Evolutionary conservation across 306 rosid genomes (phyloP), one percentile per base, ranked within the genome.

Genomic region (Fragaria ananassa): DNA sequence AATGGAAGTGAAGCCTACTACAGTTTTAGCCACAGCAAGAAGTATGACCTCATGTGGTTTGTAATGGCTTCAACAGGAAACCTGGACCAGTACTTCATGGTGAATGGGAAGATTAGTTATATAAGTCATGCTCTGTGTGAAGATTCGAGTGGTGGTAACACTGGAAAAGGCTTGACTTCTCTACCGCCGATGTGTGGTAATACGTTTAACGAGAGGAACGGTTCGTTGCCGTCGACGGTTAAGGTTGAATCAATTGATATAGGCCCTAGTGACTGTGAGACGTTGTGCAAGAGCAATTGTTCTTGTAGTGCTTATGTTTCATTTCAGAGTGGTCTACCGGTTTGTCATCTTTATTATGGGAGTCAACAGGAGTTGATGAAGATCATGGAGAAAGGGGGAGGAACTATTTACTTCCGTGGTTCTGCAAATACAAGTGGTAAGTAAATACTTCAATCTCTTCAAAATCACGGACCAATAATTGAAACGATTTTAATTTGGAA

Each of bases 201-300:
- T 23, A 39, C 29, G 18, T 76, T 76, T 66, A n/a, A 23, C 17
- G 29, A 49, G 74, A 76, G 12, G 39, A 76, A 65, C 51, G 79
- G 79, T 50, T 64, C 73, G 23, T 49, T 76, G 23, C 64, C 65
- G 17, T 50, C 79, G 14, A 4, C 47, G 19, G 29, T 51, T 21
- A 23, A 64, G 44, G 42, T 12, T 0, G 58, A 21, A 1, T 68
- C 57, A 10, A 25, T 61, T 27, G 13, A 41, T 23, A 31, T 50
- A 47, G 74, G 53, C 4, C 29, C 10, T 2, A 76, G 12, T 67
- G 79, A 66, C 14, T 76, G 79, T 49, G 66, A 65, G 47, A 15
- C 63, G 4, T 37, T 76, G 64, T 76, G 79, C 73, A 54, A 68
- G 79, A 76, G 73, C 79, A 76, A 76, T 66, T 76, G 79, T 66